Evolutionary conservation across 164 flowering plant genomes (phyloP).

Genomic region (Macadamia integrifolia): DNA sequence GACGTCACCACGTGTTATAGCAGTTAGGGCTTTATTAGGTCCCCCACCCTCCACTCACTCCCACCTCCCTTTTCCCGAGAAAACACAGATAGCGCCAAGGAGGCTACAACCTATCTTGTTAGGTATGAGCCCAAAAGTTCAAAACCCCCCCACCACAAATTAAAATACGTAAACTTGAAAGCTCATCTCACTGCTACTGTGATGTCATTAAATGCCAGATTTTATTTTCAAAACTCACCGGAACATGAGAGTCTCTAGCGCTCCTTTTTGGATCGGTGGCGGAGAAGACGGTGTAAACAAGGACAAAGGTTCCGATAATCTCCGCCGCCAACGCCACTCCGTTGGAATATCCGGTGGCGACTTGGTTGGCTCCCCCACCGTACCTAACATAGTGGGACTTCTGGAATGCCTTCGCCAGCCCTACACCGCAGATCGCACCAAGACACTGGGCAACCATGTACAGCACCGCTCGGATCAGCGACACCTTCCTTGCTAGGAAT

Average conservation of each 20-base stretch:
- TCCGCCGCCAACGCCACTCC: slow-evolving; percentile 60
- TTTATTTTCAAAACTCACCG: slow-evolving; percentile 26
- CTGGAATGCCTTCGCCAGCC: slow-evolving; percentile 55
- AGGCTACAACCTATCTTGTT: too few relatives aligned
- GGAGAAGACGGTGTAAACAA: slow-evolving; percentile 62
- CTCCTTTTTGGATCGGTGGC: slow-evolving; percentile 65
- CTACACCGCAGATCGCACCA: slow-evolving; percentile 56
- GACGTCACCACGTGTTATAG: too few relatives aligned
- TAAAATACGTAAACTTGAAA: too few relatives aligned
- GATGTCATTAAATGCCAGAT: too few relatives aligned
- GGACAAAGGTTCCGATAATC: slow-evolving; percentile 58
- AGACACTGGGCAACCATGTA: slow-evolving; percentile 63
- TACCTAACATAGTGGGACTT: slow-evolving; percentile 26
- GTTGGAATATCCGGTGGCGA: slow-evolving; percentile 36
- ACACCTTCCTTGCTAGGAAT: slow-evolving; percentile 52
- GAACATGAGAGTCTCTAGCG: slow-evolving; percentile 62
- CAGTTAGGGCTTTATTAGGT: too few relatives aligned
- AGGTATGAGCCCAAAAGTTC: too few relatives aligned
- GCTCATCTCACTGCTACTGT: too few relatives aligned
- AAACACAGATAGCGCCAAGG: too few relatives aligned
- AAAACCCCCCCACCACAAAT: too few relatives aligned
- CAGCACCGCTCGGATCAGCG: slow-evolving; percentile 48
- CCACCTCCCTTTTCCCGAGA: too few relatives aligned
- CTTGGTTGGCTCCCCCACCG: slow-evolving; percentile 54
- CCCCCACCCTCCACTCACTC: too few relatives aligned